A percentile compares a stretch with the other conserved stretches of the same genome.
phyloP scores from a whole-genome alignment of 1,139 yeast species.

The Diutina neorugosa region DNA sequence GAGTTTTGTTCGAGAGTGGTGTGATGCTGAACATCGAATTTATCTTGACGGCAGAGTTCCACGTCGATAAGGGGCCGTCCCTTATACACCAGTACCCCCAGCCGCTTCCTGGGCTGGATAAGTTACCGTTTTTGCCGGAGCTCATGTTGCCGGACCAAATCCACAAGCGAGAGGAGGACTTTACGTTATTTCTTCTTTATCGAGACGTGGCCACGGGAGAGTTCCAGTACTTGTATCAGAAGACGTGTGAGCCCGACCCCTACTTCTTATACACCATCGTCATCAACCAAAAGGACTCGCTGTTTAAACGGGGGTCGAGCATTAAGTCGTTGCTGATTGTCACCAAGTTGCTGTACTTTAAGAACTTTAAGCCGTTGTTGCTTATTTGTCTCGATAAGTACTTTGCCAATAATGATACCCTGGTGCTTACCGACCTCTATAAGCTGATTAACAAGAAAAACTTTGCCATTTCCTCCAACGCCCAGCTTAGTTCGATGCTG shows the following conservation, averaged over 20 bases:
- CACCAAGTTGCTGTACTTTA: constrained; percentile 39
- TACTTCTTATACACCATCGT: constrained; percentile 47
- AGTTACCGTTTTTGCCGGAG: constrained; percentile 36
- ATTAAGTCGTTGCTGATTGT: constrained; percentile 45
- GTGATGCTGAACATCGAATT: constrained; percentile 25
- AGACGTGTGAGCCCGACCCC: constrained; percentile 25
- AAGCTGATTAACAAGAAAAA: constrained; percentile 23
- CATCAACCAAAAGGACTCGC: constrained; percentile 33
- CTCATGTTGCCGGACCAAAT: constrained; percentile 54
- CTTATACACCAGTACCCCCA: constrained; percentile 37
- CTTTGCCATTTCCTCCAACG: constrained; percentile 13
- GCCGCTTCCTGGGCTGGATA: constrained; percentile 30
- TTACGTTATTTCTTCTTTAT: constrained; percentile 43
- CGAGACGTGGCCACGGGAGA: constrained; percentile 24
- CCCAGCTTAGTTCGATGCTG: constrained; percentile 7
- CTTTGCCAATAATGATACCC: constrained; percentile 16
- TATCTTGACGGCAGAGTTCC: constrained; percentile 45
- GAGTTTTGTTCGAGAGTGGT: neutral
- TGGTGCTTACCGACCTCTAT: constrained; percentile 17
- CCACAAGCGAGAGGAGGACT: constrained; percentile 49
- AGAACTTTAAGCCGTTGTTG: constrained; percentile 46
- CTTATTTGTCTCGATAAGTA: constrained; percentile 41
- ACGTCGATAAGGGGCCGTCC: constrained; percentile 43
- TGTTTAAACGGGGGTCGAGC: constrained; percentile 40
- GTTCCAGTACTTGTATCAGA: constrained; percentile 27